Base-by-base conservation (phyloP, 495 filamentous ascomycete genomes). In the Lophiostoma macrostomum region DNA sequence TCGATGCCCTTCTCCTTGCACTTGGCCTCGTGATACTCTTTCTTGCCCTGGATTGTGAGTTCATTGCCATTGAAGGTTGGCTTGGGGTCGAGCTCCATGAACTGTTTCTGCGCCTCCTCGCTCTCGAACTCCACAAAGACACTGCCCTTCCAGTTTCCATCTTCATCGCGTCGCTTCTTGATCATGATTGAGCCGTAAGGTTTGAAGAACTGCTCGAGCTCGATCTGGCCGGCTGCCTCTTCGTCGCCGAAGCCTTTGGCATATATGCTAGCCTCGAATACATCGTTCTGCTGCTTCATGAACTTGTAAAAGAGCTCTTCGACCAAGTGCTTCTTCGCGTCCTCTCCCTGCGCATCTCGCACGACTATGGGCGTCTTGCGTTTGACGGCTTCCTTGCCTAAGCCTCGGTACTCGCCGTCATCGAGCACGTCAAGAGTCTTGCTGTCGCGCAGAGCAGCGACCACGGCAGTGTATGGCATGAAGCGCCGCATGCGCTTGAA, bases 401-500 rank as follows among this genome's bases (percentile, higher is more conserved):
- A 19, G 16, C 43, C 53, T 13, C 24, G 25, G 32, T 49, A 76
- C 64, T 63, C 77, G 18, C 74, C 68, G 45, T 83, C 70, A 65
- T 88, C 79, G 52, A 80, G 74, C 32, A 87, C 70, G 10, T 85
- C 80, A 19, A 99, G 73, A 32, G 78, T 69, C 24, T 79, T 73
- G 69, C 86, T 88, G 10, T 84, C 78, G 65, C 81, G 82, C 18
- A 99, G 78, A 25, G 93, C 93, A 53, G 83, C 80, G 39, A 95
- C 82, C 30, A 99, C 80, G 29, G 85, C 85, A 45, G 76, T 80
- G 68, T 84, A 85, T 20, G 90, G 87, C 69, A 91, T 80, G 78
- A 97, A 97, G 56, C 84, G 85, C 37, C 77, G 81, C 93, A 98
- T 98, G 61, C 93, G 88, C 68, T 90, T 90, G 76, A 98, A 98